Evolutionary conservation across 2,329 filamentous ascomycete genomes (phyloP).

Genomic region (Colletotrichum brevisporum): DNA sequence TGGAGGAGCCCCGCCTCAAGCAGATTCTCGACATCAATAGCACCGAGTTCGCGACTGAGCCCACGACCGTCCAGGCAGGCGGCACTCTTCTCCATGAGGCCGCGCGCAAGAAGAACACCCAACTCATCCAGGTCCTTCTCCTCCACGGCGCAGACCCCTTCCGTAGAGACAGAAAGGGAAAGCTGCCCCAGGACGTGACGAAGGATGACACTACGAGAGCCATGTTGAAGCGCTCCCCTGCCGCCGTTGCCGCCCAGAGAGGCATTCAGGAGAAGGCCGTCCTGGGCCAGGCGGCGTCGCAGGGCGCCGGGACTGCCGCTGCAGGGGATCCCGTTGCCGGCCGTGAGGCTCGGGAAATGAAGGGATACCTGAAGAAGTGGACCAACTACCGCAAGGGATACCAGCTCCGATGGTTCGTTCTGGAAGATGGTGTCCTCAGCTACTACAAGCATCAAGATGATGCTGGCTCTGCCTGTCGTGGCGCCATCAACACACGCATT

Average conservation of each 20-base stretch:
- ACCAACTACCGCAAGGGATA: conserved; percentile 99
- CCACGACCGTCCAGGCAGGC: conserved; percentile 82
- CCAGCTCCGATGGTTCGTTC: conserved; percentile 96
- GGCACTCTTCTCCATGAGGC: conserved; percentile 95
- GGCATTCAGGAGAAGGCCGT: conserved; percentile 98
- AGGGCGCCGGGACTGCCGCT: conserved; percentile 65
- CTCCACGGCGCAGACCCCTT: conserved; percentile 98
- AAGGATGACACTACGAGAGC: conserved; percentile 91
- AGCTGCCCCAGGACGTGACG: conserved; percentile 94
- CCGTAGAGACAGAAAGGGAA: conserved; percentile 93
- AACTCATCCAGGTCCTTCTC: conserved; percentile 89
- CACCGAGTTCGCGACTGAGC: conserved; percentile 87
- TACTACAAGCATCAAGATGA: conserved; percentile 99
- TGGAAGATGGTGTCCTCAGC: conserved; percentile 96
- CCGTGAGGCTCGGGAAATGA: conserved; percentile 95
- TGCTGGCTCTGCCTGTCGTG: conserved; percentile 93
- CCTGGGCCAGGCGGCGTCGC: conserved; percentile 78
- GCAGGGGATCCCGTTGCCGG: conserved; percentile 76
- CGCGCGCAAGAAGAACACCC: conserved; percentile 86
- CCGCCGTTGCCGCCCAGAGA: conserved; percentile 92
- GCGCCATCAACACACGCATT: conserved; percentile 99
- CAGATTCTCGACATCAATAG: conserved; percentile 93
- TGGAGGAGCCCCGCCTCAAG: conserved; percentile 89
- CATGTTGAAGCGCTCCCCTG: conserved; percentile 94
- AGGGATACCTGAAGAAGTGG: conserved; percentile 99